Base-by-base conservation (phyloP, 352 stramenopile species). In the Phytophthora cryptogea region DNA sequence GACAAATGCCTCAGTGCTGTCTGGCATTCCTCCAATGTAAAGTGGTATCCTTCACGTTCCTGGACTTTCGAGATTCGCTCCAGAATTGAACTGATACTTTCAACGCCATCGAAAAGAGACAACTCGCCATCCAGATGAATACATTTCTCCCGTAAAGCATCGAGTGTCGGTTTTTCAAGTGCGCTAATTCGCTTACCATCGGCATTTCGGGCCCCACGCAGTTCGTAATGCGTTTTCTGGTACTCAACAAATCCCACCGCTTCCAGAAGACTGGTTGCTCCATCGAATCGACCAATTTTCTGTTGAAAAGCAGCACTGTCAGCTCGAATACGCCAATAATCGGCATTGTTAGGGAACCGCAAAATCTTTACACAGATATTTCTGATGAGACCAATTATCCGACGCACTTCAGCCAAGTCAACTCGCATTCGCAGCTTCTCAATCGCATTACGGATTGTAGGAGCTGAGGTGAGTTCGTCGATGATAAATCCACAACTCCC, bases 311-410 rank as follows among this genome's bases (percentile, higher is more conserved):
- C 77, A 5, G 56, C 10, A 9, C 60, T 88, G 43, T 89, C 76
- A 0, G 66, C 67, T 27, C 82, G 82, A 32, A 91, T 60, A 5
- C 82, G 60, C 82, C 82, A 91, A 48, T 91, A 91, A 28, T 88
- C 79, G 2, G 77, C 64, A 27, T 91, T 88, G 46, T 91, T 81
- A 2, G 82, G 82, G 43, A 86, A 91, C 4, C 79, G 73, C 27
- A 91, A 52, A 3, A 91, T 71, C 58, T 91, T 89, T 1, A 89
- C 52, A 35, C 79, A 89, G 6, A 91, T 61, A 36, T 70, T 89
- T 3, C 76, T 59, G 2, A 86, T 53, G 1, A 89, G 43, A 0
- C 56, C 54, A 17, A 91, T 73, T 10, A 91, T 76, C 0, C 80
- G 68, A 10, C 82, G 76, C 4, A 88, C 76, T 17, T 86, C 78